Percentiles rank a stretch among this genome's conserved stretches.
Evolutionary conservation across 2,329 filamentous ascomycete species (phyloP).

Genomic region (Cryoendolithus antarcticus): DNA sequence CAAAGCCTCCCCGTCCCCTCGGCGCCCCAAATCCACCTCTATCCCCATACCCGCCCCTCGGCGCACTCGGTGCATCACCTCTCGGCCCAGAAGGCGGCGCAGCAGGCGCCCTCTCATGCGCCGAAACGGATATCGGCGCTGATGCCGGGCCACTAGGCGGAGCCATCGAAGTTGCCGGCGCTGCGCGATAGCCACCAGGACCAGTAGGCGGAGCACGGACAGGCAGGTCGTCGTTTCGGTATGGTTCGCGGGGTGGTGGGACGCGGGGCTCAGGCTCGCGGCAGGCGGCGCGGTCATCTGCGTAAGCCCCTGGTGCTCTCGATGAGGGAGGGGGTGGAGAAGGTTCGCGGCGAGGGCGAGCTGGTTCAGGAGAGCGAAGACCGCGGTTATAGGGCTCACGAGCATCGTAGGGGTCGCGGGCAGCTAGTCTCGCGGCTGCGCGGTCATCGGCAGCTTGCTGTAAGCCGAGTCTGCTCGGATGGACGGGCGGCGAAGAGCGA

Average conservation of each 20-base stretch:
- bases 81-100: slow-evolving; percentile 19
- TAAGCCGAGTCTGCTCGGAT: slow-evolving; percentile 40
- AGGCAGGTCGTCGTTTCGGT: slow-evolving; percentile 15
- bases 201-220: slow-evolving; percentile 18
- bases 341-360: slow-evolving; percentile 10
- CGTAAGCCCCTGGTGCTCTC: slow-evolving; percentile 18
- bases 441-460: slow-evolving; percentile 21
- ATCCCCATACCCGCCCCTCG: slow-evolving; percentile 23
- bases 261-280: slow-evolving; percentile 11
- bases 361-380: slow-evolving; percentile 12
- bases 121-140: slow-evolving; percentile 11
- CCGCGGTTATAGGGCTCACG: slow-evolving; percentile 7
- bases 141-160: slow-evolving; percentile 22
- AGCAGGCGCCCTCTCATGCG: slow-evolving; percentile 11
- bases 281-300: slow-evolving; percentile 11
- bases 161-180: slow-evolving; percentile 11
- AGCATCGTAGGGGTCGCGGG: slow-evolving; percentile 11
- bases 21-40: slow-evolving; percentile 13
- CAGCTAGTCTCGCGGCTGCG: slow-evolving; percentile 6
- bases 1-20: slow-evolving; percentile 29
- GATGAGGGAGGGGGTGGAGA: slow-evolving; percentile 20
- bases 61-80: slow-evolving; percentile 14
- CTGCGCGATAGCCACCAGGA: slow-evolving; percentile 12
- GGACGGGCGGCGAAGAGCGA: slow-evolving; percentile 47
- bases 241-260: slow-evolving; percentile 18